These are phyloP conservation scores for Pseudonitzschia multiseries DNA, from an alignment of 108 stramenopile genomes.

Conservation along the genomic window DNA sequence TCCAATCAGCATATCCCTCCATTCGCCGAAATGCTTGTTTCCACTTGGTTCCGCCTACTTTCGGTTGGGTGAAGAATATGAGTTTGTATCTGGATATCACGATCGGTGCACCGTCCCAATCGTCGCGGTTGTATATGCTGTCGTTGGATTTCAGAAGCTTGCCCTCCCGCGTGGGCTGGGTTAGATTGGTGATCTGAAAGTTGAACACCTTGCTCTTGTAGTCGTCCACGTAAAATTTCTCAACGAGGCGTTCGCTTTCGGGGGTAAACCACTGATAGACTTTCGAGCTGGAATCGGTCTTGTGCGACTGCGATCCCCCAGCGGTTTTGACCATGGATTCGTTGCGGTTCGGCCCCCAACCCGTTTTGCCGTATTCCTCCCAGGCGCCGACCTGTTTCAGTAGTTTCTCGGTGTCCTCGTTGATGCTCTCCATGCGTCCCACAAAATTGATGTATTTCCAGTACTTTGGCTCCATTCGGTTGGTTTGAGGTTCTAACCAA, in stretches of 20 bases:
- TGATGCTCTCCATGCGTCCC: constrained; percentile 40
- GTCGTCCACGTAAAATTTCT: constrained; percentile 38
- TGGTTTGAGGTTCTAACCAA: constrained; percentile 25
- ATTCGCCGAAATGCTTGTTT: constrained; percentile 59
- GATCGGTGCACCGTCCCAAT: constrained; percentile 49
- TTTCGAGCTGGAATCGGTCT: constrained; percentile 24
- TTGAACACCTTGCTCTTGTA: constrained; percentile 38
- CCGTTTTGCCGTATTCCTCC: constrained; percentile 44
- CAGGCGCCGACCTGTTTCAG: constrained; percentile 45
- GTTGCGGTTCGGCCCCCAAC: constrained; percentile 43
- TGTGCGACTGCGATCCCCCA: constrained; percentile 24
- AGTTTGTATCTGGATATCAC: constrained; percentile 49
- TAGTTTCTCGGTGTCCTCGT: constrained; percentile 39
- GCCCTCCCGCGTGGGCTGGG: constrained; percentile 3
- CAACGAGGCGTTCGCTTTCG: constrained; percentile 38
- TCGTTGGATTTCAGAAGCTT: constrained; percentile 19
- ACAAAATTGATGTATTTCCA: constrained; percentile 58
- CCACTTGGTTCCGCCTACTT: constrained; percentile 42
- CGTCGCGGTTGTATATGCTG: constrained; percentile 14
- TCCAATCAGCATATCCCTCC: constrained; percentile 41
- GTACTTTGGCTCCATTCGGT: constrained; percentile 50
- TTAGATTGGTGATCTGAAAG: constrained; percentile 26
- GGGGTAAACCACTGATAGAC: constrained; percentile 37
- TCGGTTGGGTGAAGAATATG: constrained; percentile 51
- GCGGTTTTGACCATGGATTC: constrained; percentile 34